Evolutionary conservation across 2,329 filamentous ascomycete genomes (phyloP).

Genomic region (Chaetomium sp.): DNA sequence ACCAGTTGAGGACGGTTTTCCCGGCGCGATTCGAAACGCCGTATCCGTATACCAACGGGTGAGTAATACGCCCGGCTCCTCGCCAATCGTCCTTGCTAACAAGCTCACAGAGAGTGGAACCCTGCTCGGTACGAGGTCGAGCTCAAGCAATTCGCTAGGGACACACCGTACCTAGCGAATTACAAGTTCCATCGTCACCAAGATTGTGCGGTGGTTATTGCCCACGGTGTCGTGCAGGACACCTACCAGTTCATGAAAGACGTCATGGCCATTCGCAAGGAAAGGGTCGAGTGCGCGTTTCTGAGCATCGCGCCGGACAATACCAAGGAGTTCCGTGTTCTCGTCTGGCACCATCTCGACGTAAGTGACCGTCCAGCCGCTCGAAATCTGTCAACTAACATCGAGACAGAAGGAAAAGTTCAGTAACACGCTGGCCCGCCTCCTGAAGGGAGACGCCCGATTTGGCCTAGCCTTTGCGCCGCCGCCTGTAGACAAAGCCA

Average conservation of each 20-base stretch:
- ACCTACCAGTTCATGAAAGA: not conserved
- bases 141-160: not conserved
- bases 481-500: not conserved
- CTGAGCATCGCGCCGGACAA: not conserved
- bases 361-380: not conserved
- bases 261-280: not conserved
- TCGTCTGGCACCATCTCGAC: slow-evolving; percentile 10
- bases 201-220: not conserved
- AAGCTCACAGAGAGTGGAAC: not conserved
- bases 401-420: not conserved
- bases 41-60: not conserved
- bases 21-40: not conserved
- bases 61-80: not conserved
- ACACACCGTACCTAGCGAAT: not conserved
- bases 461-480: not conserved
- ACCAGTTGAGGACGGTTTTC: not conserved
- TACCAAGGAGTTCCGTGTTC: not conserved
- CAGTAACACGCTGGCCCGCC: not conserved
- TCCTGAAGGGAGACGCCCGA: not conserved
- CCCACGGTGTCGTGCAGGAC: slow-evolving; percentile 1
- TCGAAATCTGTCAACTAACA: not conserved
- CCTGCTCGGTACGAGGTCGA: not conserved
- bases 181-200: not conserved
- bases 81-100: not conserved
- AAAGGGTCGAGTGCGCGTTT: slow-evolving; percentile 1